Conservation (phyloP, 2,329 filamentous ascomycete genomes). For the Aspergillus uvarum region DNA sequence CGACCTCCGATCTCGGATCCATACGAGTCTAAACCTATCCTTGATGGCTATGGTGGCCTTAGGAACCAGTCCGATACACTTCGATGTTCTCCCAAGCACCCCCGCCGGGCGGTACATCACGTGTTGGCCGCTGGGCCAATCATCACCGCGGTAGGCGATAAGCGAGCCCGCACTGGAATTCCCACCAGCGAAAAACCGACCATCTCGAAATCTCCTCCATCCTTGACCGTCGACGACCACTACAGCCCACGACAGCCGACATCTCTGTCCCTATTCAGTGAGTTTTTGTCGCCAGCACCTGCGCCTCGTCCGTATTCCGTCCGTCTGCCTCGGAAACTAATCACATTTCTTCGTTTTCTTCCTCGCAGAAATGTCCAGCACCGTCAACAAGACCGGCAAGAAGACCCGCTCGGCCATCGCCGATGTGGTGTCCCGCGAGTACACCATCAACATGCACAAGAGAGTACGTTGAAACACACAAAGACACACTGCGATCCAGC, state of each 20-base stretch:
- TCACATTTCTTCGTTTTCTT: conserved; percentile 16
- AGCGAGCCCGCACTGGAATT: conserved; percentile 41
- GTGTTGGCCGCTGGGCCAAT: conserved; percentile 26
- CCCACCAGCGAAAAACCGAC: conserved; percentile 31
- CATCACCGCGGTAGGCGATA: conserved; percentile 24
- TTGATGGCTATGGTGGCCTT: too few relatives aligned
- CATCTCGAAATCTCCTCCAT: conserved; percentile 26
- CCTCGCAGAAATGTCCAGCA: conserved; percentile 63
- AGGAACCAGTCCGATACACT: too few relatives aligned
- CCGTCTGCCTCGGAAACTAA: conserved; percentile 1
- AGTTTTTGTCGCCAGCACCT: conserved; percentile 20
- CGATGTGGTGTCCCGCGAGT: conserved; percentile 99
- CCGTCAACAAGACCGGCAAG: conserved; percentile 61
- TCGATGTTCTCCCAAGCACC: too few relatives aligned
- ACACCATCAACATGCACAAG: conserved; percentile 99
- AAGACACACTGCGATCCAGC: background rate
- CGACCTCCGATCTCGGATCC: background rate
- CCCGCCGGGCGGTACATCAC: conserved; percentile 3
- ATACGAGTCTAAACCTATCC: background rate
- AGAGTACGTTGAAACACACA: conserved; percentile 67
- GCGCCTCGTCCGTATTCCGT: background rate
- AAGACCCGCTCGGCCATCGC: conserved; percentile 90
- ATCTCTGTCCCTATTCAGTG: conserved; percentile 35
- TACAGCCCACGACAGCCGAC: conserved; percentile 41
- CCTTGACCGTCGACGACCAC: conserved; percentile 33